These are phyloP conservation scores for Diaporthe citrichinensis DNA, from an alignment of 2,329 filamentous ascomycete genomes.

Conservation along the genomic window DNA sequence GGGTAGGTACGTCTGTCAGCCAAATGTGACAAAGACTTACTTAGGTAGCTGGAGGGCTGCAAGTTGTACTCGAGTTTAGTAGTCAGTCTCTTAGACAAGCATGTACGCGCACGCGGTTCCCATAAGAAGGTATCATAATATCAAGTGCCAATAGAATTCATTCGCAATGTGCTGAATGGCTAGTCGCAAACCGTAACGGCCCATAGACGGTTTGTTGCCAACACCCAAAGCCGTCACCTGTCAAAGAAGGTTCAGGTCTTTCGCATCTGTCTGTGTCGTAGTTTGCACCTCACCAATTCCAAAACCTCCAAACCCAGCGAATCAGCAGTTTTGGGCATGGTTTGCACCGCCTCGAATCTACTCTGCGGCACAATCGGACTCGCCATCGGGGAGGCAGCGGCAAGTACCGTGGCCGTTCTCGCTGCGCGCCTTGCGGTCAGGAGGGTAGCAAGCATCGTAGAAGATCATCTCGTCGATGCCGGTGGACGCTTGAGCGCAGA, in stretches of 20 bases:
- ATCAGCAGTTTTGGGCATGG: background rate
- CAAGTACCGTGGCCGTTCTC: background rate
- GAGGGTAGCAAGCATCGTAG: slow-evolving; percentile 7
- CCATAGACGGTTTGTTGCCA: background rate
- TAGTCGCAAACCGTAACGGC: background rate
- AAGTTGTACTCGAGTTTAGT: too few relatives aligned
- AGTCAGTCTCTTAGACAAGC: background rate
- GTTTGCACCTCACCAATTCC: background rate
- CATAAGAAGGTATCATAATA: background rate
- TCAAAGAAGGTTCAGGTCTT: background rate
- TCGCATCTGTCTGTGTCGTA: background rate
- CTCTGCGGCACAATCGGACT: background rate
- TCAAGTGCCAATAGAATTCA: background rate
- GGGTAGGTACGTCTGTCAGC: too few relatives aligned
- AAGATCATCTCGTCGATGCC: slow-evolving; percentile 19
- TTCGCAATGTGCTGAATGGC: background rate
- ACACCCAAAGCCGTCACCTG: background rate
- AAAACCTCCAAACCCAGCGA: background rate
- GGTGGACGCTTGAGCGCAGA: background rate
- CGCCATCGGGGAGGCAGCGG: background rate
- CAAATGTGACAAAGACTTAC: too few relatives aligned
- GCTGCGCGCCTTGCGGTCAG: background rate
- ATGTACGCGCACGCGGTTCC: background rate
- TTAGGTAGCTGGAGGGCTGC: background rate
- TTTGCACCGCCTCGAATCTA: too few relatives aligned